phyloP scores from a whole-genome alignment of 1,139 yeast genomes.

The Saccharomycopsis phalli region DNA sequence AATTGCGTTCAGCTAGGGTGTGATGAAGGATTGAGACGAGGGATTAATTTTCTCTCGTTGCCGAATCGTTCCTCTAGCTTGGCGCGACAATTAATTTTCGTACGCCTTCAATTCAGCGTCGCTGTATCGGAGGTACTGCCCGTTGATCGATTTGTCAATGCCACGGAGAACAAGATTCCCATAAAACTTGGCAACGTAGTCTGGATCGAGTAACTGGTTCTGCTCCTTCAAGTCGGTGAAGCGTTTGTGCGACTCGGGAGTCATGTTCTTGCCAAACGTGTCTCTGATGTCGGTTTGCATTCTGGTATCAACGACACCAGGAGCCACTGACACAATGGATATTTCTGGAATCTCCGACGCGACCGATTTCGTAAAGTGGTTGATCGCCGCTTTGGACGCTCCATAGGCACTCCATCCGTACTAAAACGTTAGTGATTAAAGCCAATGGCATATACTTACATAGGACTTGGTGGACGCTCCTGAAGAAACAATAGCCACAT shows the following conservation, averaged over 20 bases:
- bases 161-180: slow-evolving; percentile 57
- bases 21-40: slow-evolving; percentile 6
- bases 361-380: slow-evolving; percentile 59
- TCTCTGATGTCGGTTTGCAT: slow-evolving; percentile 80
- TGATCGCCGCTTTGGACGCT: slow-evolving; percentile 80
- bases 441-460: slow-evolving; percentile 22
- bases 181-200: slow-evolving; percentile 60
- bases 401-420: slow-evolving; percentile 89
- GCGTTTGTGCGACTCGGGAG: slow-evolving; percentile 41
- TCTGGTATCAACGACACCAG: slow-evolving; percentile 85
- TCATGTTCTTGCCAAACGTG: slow-evolving; percentile 47
- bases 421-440: slow-evolving; percentile 20
- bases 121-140: slow-evolving; percentile 54
- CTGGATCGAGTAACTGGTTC: slow-evolving; percentile 51
- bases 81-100: slow-evolving; percentile 16
- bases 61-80: slow-evolving; percentile 14
- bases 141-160: slow-evolving; percentile 46
- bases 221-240: slow-evolving; percentile 52
- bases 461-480: slow-evolving; percentile 63
- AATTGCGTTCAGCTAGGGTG: slow-evolving; percentile 14
- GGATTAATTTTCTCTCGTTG: slow-evolving; percentile 1
- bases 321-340: slow-evolving; percentile 65
- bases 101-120: slow-evolving; percentile 32
- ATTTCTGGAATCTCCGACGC: slow-evolving; percentile 59
- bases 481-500: slow-evolving; percentile 67